These are phyloP conservation scores for Zygoascus tannicola DNA, from an alignment of 805 yeast genomes.

Conservation along the genomic window DNA sequence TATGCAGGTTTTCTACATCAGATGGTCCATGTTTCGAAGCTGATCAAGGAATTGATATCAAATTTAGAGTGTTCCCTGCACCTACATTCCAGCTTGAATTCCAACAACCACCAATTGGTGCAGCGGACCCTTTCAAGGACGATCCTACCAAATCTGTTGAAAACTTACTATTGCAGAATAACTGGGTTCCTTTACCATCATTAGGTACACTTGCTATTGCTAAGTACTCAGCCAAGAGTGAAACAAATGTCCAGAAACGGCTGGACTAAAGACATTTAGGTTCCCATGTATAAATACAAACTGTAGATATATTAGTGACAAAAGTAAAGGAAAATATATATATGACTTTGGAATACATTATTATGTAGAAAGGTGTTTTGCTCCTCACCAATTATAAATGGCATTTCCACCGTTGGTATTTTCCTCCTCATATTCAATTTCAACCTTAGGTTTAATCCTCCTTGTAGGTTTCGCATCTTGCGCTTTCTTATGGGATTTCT, in stretches of 20 bases:
- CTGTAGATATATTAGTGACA: too few relatives aligned
- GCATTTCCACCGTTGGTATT: slow-evolving; percentile 2
- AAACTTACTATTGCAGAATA: background rate
- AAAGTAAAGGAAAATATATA: too few relatives aligned
- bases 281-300: too few relatives aligned
- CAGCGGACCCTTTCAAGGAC: slow-evolving; percentile 2
- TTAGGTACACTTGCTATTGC: slow-evolving; percentile 11
- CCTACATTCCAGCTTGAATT: slow-evolving; percentile 5
- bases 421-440: slow-evolving; percentile 23
- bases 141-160: slow-evolving; percentile 3
- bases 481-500: slow-evolving; percentile 11
- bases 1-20: slow-evolving; percentile 74
- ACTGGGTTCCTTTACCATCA: slow-evolving; percentile 10
- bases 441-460: slow-evolving; percentile 14
- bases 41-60: slow-evolving; percentile 61
- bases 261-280: background rate
- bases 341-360: too few relatives aligned
- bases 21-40: slow-evolving; percentile 62
- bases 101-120: background rate
- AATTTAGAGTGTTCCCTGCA: slow-evolving; percentile 15
- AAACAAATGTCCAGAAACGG: slow-evolving; percentile 11
- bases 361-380: too few relatives aligned
- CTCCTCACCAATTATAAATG: slow-evolving; percentile 2
- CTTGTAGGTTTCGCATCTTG: slow-evolving; percentile 12
- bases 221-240: slow-evolving; percentile 13